phyloP scores from a whole-genome alignment of 345 rosid genomes.

The Eutrema japonicum region DNA sequence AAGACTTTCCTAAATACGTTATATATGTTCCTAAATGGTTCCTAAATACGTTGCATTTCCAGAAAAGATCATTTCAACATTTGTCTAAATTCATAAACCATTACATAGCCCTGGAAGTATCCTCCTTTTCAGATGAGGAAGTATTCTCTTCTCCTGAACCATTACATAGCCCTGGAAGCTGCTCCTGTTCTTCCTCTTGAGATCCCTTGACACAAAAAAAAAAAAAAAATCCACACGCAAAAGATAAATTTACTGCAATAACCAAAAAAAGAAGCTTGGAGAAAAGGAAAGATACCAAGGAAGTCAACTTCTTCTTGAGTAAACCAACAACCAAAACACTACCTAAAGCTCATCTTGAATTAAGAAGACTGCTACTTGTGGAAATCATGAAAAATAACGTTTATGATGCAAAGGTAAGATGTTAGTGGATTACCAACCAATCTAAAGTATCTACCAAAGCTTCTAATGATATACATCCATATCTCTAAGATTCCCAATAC shows the following conservation, averaged over 20 bases:
- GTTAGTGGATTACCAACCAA: neutral
- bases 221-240: neutral
- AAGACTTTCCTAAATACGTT: too few species aligned
- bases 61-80: too few species aligned
- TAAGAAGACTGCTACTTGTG: conserved; percentile 16
- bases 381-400: neutral
- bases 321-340: conserved; percentile 23
- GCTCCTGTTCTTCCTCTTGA: neutral
- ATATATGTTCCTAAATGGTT: too few species aligned
- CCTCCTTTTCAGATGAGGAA: conserved; percentile 45
- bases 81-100: too few species aligned
- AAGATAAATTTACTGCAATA: conserved; percentile 10
- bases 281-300: conserved; percentile 15
- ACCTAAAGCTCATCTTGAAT: conserved; percentile 21
- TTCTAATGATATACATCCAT: too few species aligned
- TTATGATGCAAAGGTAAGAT: conserved; percentile 8
- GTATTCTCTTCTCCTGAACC: conserved; percentile 37
- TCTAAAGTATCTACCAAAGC: conserved; percentile 1
- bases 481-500: conserved; percentile 6
- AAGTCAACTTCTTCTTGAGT: conserved; percentile 24
- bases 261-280: conserved; percentile 21
- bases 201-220: too few species aligned
- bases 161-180: conserved; percentile 40
- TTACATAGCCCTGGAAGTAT: too few species aligned
- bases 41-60: too few species aligned